Base-by-base conservation (phyloP, 129 eudicot species). In the Tagetes erecta region DNA sequence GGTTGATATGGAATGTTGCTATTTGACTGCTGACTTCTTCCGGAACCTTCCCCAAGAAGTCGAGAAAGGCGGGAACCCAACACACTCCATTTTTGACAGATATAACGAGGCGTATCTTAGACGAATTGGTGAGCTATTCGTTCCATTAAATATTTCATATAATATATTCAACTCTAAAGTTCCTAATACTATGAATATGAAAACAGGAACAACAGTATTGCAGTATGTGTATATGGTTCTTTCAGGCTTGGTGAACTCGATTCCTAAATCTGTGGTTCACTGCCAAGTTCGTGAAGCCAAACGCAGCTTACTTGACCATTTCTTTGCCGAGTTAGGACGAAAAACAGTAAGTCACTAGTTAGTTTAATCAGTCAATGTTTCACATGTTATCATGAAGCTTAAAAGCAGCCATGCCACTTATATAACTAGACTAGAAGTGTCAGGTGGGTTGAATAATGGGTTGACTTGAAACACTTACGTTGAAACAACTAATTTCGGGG, bases 281-380 rank as follows among this genome's bases (percentile, higher is more conserved):
- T 84, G 85, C 70, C 88, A 84, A 81, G 88, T 84, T 46, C 81
- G 83, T 39, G 83, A 85, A 81, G 89, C 89, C 55, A 82, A 85
- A 64, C 84, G 78, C 62, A 75, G 73, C 68, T 63, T 85, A 30
- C 82, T 85, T 60, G 83, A 80, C 64, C 78, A 41, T 66, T 85
- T 85, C 52, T 79, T 82, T 67, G 85, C 75, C 4, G 83, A 85
- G 20, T 76, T 85, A n/a, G 89, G 89, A 62, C 80, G 59, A 10
- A 80, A 76, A 72, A 71, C 80, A 65, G 89, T 82, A 76, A 63
- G 81, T 67, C 72, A 55, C 33, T 20, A 4, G 30, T 62, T 49
- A 0, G 31, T 51, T 51, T 13, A n/a, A n/a, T 51, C 58, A 37
- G 74, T 67, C 39, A 41, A 30, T 2, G 63, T 70, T 70, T 44